A percentile compares a stretch with the other conserved stretches of the same genome.
Evolutionary conservation across 352 stramenopile genomes (phyloP).

Genomic region (Blastocystis sp.): DNA sequence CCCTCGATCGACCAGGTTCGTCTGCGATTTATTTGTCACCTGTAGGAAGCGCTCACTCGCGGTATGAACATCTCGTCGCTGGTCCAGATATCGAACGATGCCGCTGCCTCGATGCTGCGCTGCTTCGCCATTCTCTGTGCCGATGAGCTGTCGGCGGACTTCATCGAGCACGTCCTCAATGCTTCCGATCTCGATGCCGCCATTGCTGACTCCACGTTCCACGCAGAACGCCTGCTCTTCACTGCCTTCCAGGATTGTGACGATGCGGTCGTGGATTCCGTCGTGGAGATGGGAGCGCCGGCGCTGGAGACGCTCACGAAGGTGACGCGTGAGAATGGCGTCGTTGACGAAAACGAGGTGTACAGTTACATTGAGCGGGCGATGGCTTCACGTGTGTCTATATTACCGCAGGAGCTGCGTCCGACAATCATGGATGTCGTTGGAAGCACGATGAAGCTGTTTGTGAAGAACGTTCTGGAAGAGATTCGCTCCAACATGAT

Average conservation of each 20-base stretch:
- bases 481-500: neutral
- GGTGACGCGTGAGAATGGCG: neutral
- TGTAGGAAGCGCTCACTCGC: neutral
- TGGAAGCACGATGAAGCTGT: neutral
- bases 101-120: neutral
- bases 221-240: neutral
- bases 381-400: neutral
- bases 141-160: neutral
- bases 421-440: neutral
- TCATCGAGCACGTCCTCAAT: neutral
- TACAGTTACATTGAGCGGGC: neutral
- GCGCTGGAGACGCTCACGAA: neutral
- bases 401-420: neutral
- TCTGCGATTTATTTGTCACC: neutral
- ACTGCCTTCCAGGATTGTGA: neutral
- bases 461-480: slow-evolving; percentile 7
- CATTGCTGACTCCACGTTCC: neutral
- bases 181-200: neutral
- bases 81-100: neutral
- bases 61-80: neutral
- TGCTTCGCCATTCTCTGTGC: neutral
- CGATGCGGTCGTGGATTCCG: neutral
- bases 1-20: neutral
- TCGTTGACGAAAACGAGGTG: neutral
- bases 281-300: neutral